Evolutionary conservation across 78 protist species (phyloP).

Genomic region (Dictyostelium discoideum): DNA sequence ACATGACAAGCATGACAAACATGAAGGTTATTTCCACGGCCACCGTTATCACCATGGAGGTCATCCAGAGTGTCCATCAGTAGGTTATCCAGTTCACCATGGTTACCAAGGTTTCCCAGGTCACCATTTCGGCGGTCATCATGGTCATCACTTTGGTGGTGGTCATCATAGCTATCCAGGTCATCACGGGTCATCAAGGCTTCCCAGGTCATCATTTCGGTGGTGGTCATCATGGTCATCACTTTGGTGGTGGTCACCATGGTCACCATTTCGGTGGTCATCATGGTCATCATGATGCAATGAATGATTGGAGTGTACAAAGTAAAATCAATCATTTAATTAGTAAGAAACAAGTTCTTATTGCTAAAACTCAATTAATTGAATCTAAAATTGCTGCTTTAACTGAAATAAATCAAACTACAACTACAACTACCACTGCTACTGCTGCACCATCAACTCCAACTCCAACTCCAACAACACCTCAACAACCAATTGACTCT

Average conservation of each 20-base stretch:
- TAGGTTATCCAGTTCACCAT: neutral
- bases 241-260: neutral
- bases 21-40: neutral
- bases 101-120: neutral
- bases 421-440: neutral
- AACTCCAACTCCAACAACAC: neutral
- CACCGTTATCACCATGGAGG: neutral
- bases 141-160: neutral
- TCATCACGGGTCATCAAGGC: neutral
- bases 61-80: neutral
- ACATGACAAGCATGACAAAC: neutral
- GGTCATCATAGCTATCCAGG: neutral
- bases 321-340: neutral
- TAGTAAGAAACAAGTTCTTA: neutral
- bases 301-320: neutral
- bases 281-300: neutral
- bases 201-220: neutral
- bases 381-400: neutral
- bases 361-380: constrained; percentile 4
- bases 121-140: neutral
- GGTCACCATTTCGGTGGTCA: neutral
- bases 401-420: neutral
- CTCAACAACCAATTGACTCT: neutral
- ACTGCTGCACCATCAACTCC: no score
- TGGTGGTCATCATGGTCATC: neutral